Evolutionary conservation across 805 yeast genomes (phyloP).

Genomic region (Barnettozyma siamensis): DNA sequence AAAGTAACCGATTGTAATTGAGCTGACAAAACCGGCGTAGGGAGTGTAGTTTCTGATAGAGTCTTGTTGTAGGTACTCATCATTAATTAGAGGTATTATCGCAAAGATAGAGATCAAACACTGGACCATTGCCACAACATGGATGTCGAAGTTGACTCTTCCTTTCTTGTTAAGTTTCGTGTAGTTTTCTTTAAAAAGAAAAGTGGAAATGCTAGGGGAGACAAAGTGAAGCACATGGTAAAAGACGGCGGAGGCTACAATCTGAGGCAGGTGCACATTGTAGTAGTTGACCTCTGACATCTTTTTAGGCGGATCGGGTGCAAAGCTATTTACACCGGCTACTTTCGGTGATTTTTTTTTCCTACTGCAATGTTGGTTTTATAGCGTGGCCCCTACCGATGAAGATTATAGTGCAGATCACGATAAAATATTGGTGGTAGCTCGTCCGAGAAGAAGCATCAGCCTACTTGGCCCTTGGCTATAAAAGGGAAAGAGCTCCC

Average conservation of each 20-base stretch:
- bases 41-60: constrained; percentile 66
- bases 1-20: constrained; percentile 81
- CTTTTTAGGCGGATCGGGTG: too few species aligned
- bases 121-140: constrained; percentile 84
- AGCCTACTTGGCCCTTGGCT: too few species aligned
- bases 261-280: constrained; percentile 70
- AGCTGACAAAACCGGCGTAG: constrained; percentile 66
- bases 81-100: constrained; percentile 61
- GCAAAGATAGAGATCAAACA: constrained; percentile 56
- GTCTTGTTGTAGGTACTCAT: constrained; percentile 41
- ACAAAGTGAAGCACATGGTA: constrained; percentile 51
- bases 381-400: too few species aligned
- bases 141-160: constrained; percentile 79
- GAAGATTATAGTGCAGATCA: too few species aligned
- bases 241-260: constrained; percentile 50
- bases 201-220: constrained; percentile 46
- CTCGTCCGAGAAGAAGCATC: too few species aligned
- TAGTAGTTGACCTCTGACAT: constrained; percentile 21
- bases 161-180: constrained; percentile 39
- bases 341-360: too few species aligned
- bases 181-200: constrained; percentile 50
- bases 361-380: too few species aligned
- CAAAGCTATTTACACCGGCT: too few species aligned
- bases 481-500: background rate
- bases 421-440: too few species aligned